These are phyloP conservation scores for Neurospora sp. DNA, from an alignment of 495 filamentous ascomycete genomes.

Conservation along the genomic window DNA sequence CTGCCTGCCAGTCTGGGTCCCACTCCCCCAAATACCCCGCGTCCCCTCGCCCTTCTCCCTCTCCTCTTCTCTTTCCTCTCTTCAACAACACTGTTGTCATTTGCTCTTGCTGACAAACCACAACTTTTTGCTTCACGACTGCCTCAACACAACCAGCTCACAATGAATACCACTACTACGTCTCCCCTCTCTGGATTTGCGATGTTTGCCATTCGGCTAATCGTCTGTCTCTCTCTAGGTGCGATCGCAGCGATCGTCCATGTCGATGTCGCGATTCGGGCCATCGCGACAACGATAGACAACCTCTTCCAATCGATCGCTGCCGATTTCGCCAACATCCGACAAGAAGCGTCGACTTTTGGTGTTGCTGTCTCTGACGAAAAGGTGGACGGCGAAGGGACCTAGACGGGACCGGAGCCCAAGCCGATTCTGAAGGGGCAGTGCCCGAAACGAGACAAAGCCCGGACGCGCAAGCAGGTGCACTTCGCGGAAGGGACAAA, in stretches of 20 bases:
- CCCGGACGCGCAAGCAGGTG: background rate
- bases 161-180: background rate
- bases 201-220: background rate
- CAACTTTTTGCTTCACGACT: background rate
- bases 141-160: background rate
- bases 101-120: background rate
- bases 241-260: background rate
- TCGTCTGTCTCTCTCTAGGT: background rate
- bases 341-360: background rate
- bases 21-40: background rate
- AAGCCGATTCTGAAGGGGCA: background rate
- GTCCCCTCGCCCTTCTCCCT: background rate
- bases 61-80: background rate
- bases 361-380: background rate
- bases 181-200: background rate
- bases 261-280: background rate
- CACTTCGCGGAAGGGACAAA: background rate
- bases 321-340: background rate
- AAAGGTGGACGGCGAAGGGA: background rate
- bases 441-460: background rate
- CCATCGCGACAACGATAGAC: background rate
- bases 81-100: background rate
- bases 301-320: background rate
- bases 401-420: background rate
- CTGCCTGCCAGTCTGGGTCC: background rate